Conservation (phyloP, 164 flowering plant species). For the Chimonanthus praecox region DNA sequence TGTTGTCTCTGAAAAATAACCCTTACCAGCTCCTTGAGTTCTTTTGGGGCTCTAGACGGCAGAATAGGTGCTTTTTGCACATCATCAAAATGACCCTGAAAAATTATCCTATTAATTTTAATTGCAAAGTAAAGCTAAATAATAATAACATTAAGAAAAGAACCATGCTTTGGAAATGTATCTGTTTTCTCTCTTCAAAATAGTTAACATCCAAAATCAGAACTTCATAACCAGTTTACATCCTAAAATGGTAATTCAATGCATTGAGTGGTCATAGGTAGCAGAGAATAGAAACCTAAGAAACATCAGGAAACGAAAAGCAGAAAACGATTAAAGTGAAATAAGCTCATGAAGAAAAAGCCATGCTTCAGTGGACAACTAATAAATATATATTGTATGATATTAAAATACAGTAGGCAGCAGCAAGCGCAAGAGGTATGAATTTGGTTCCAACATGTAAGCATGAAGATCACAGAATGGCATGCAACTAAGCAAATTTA, state of each 20-base stretch:
- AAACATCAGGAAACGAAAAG: not conserved
- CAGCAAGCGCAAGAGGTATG: too few species aligned
- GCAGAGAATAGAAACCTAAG: not conserved
- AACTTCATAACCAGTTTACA: not conserved
- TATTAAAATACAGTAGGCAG: too few species aligned
- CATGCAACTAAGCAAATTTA: too few species aligned
- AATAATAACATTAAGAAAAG: not conserved
- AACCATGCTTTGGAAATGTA: not conserved
- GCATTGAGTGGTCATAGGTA: not conserved
- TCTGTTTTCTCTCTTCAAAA: too few species aligned
- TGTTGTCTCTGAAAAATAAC: constrained; percentile 1
- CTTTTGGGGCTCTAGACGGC: constrained; percentile 62
- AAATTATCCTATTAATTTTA: constrained; percentile 8
- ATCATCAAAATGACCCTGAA: constrained; percentile 79
- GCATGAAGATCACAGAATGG: too few species aligned
- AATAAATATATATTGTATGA: too few species aligned
- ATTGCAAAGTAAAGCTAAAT: not conserved
- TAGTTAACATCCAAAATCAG: not conserved
- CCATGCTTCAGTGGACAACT: too few species aligned
- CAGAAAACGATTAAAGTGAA: not conserved
- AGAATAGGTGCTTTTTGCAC: constrained; percentile 53
- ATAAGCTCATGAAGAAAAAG: not conserved
- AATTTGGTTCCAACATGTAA: too few species aligned
- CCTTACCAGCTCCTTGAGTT: constrained; percentile 66
- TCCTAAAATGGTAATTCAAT: not conserved